phyloP scores from a whole-genome alignment of 768 basidiomycete species.

The Boletus patriciae region DNA sequence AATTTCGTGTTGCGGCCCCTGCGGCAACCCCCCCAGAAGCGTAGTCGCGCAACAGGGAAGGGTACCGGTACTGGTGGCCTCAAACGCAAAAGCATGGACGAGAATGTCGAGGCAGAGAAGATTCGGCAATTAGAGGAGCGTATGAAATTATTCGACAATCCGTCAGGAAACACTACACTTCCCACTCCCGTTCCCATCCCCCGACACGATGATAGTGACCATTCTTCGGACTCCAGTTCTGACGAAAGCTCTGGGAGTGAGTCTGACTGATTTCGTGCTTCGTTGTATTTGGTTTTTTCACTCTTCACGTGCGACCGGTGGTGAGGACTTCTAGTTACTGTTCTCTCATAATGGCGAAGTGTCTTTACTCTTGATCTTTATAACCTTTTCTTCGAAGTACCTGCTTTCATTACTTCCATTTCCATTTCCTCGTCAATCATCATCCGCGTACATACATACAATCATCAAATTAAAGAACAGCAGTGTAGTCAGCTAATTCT shows the following conservation, averaged over 20 bases:
- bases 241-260: slow-evolving; percentile 83
- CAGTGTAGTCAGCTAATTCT: slow-evolving; percentile 53
- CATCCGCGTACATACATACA: slow-evolving; percentile 42
- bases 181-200: slow-evolving; percentile 37
- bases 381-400: slow-evolving; percentile 31
- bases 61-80: slow-evolving; percentile 86
- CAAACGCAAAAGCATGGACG: slow-evolving; percentile 95
- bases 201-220: slow-evolving; percentile 57
- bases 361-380: slow-evolving; percentile 39
- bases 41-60: slow-evolving; percentile 62
- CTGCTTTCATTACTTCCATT: slow-evolving; percentile 26
- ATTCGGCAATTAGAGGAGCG: slow-evolving; percentile 89
- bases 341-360: slow-evolving; percentile 26
- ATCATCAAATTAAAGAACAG: slow-evolving; percentile 42
- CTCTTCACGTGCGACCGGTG: slow-evolving; percentile 11
- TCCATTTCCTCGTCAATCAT: slow-evolving; percentile 24
- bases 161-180: slow-evolving; percentile 39
- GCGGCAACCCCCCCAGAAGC: slow-evolving; percentile 63
- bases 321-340: slow-evolving; percentile 30
- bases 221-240: slow-evolving; percentile 77
- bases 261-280: slow-evolving; percentile 57
- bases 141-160: slow-evolving; percentile 78
- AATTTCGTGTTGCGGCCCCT: slow-evolving; percentile 88
- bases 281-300: slow-evolving; percentile 14
- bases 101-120: slow-evolving; percentile 93